Base-by-base conservation (phyloP, 805 yeast species). In the Starmera quercuum region DNA sequence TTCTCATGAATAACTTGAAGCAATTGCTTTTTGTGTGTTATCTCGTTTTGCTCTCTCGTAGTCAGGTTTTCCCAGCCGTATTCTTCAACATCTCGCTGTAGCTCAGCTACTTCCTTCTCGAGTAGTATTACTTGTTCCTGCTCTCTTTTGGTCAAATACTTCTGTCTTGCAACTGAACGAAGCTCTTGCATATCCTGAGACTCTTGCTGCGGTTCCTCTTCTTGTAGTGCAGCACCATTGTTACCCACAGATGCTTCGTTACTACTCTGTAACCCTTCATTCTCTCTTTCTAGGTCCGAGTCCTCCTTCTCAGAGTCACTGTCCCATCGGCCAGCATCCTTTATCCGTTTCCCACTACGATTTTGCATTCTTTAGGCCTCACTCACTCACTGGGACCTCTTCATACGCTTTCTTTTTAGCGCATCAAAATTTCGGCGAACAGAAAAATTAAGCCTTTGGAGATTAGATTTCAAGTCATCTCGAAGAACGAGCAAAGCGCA, bases 21-120 rank as follows among this genome's bases (percentile, higher is more conserved):
- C 2, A 78, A 53, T 37, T 74, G 71, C 26, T 71, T 62, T 38
- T 78, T 77, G 39, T 67, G 56, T 15, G 54, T 54, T 32, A 72
- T 66, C 31, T 78, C 79, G n/a, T 63, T 53, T 31, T 61, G 68
- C 40, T 79, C 84, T 16, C 52, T 51, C 17, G 47, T 46, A 1
- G 75, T 61, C 14, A 79, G 47, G 15, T 66, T 61, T 3, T 64
- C 59, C 80, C 80, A 74, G 1, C 83, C 83, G 43, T 67, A 59
- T 38, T 59, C 47, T 13, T 59, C 45, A 13, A 75, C 64, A 45
- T 73, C 76, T 12, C 58, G 56, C 45, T 75, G 79, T 23, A 69
- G 57, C 8, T 63, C 69, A 4, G 49, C 52, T 11, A 79, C 57
- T 32, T 77, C 83, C 27, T 56, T 56, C 29, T 64, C 61, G 12